A percentile compares a stretch with the other conserved stretches of the same genome.
These are phyloP conservation scores for Clavispora phyllophila DNA, from an alignment of 805 yeast genomes.

Conservation along the genomic window DNA sequence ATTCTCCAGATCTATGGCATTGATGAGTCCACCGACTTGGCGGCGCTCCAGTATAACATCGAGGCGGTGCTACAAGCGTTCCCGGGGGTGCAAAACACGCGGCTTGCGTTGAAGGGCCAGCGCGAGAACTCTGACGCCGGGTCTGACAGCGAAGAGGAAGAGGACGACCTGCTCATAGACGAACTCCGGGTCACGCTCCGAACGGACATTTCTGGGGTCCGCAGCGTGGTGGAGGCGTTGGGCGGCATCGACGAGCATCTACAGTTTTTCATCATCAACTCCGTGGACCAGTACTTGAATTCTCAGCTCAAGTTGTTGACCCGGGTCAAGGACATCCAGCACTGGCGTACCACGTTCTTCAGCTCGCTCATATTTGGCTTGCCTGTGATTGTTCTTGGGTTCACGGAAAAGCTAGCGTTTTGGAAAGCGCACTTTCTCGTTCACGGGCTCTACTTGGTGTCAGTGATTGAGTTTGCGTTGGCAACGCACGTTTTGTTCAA, in stretches of 20 bases:
- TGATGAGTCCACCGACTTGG: conserved; percentile 21
- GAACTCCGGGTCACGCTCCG: conserved; percentile 46
- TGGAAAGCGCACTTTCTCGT: conserved; percentile 32
- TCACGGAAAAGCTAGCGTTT: conserved; percentile 37
- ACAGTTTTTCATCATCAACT: conserved; percentile 43
- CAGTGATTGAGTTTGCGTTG: conserved; percentile 53
- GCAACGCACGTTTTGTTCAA: conserved; percentile 58
- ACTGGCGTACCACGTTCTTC: conserved; percentile 60
- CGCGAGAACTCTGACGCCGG: conserved; percentile 10
- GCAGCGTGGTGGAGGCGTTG: conserved; percentile 49
- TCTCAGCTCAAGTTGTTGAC: conserved; percentile 68
- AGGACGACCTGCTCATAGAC: conserved; percentile 21
- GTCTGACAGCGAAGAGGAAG: conserved; percentile 7
- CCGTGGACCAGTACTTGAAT: conserved; percentile 48
- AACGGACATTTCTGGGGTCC: conserved; percentile 50
- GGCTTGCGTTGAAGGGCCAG: conserved; percentile 19
- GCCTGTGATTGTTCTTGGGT: conserved; percentile 53
- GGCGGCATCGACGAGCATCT: conserved; percentile 48
- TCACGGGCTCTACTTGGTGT: conserved; percentile 62
- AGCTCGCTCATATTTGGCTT: conserved; percentile 52
- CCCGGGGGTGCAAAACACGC: conserved; percentile 25
- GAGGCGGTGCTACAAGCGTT: conserved; percentile 34
- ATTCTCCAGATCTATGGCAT: conserved; percentile 32
- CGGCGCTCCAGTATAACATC: conserved; percentile 31
- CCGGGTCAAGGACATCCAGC: conserved; percentile 63